Base-by-base conservation (phyloP, 2,329 filamentous ascomycete genomes). In the Xenoacremonium recifei region DNA sequence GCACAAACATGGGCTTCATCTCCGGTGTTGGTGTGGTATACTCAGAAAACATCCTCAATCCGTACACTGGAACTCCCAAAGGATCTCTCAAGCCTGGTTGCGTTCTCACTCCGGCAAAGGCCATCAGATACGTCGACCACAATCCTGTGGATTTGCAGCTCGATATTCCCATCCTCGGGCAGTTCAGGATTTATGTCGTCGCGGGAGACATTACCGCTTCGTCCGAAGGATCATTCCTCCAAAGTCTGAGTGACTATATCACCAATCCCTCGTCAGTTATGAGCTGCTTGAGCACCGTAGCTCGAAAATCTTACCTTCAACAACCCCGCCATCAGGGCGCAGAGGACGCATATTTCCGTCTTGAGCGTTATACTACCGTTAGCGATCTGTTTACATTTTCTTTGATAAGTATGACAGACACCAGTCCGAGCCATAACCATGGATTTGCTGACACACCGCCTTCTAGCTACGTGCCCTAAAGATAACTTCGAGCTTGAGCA, bases 111-210 rank as follows among this genome's bases (percentile, higher is more conserved):
- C 85, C 85, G 2, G 81, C 81, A 18, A 85, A 79, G 61, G 84
- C 83, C 9, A 85, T 82, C 0, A 75, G 86, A 12, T 89, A 83
- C 58, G 77, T 89, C 38, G 86, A 90, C 61, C 81, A 85, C 2
- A 89, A 89, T 50, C 85, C 85, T 0, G 79, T 90, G 23, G 82
- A 89, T 50, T 67, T 89, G 16, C 84, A 90, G 59, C 78, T 88
- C 4, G 85, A 89, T 53, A 85, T 89, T 25, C 86, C 86, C 2
- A 76, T 87, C 60, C 69, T 89, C 4, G 82, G 85, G 17, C 86
- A 90, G 56, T 91, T 89, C 68, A 76, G 84, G 23, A 75, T 89
- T 34, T 89, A 86, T 61, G 73, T 89, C 47, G 76, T 89, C 47
- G 75, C 80, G 40, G 78, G 77, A 49, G 73, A 85, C 53, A 68